Conservation (phyloP, 2,329 filamentous ascomycete genomes). For the Dactylellina sp. region DNA sequence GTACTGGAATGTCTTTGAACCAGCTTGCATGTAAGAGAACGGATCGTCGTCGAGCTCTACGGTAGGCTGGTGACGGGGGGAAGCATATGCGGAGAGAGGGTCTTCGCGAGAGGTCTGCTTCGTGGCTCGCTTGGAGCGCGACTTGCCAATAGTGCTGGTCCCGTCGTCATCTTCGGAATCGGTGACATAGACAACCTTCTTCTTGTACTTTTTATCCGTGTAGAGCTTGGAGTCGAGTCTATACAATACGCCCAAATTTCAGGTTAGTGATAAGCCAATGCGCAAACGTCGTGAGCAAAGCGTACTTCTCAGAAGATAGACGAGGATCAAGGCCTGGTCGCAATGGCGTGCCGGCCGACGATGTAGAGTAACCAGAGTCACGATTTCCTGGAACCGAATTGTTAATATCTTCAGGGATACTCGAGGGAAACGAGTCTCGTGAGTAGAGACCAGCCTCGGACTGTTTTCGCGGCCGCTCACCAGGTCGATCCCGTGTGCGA, state of each 20-base stretch:
- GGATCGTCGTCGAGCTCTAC: constrained; percentile 50
- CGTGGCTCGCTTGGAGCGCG: constrained; percentile 44
- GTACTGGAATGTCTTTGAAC: constrained; percentile 31
- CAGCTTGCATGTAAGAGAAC: constrained; percentile 36
- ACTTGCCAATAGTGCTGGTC: constrained; percentile 43
- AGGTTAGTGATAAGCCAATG: constrained; percentile 24
- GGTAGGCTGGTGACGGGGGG: constrained; percentile 34
- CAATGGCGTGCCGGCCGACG: constrained; percentile 39
- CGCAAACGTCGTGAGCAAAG: neutral
- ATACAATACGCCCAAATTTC: neutral
- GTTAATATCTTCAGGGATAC: constrained; percentile 52
- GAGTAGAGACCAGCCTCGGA: constrained; percentile 47
- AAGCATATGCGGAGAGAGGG: constrained; percentile 30
- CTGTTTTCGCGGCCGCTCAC: constrained; percentile 45
- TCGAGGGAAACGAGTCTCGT: constrained; percentile 47
- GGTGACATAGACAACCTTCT: constrained; percentile 48
- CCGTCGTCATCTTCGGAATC: constrained; percentile 43
- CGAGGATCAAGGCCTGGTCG: constrained; percentile 26
- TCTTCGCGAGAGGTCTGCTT: constrained; percentile 48
- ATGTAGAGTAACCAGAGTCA: constrained; percentile 52
- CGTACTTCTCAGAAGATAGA: constrained; percentile 53
- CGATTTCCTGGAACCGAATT: constrained; percentile 45
- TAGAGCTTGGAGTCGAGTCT: constrained; percentile 40
- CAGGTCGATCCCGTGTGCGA: constrained; percentile 51
- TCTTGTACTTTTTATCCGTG: constrained; percentile 50